Base-by-base conservation (phyloP, 805 yeast species). In the Metschnikowia orientalis region DNA sequence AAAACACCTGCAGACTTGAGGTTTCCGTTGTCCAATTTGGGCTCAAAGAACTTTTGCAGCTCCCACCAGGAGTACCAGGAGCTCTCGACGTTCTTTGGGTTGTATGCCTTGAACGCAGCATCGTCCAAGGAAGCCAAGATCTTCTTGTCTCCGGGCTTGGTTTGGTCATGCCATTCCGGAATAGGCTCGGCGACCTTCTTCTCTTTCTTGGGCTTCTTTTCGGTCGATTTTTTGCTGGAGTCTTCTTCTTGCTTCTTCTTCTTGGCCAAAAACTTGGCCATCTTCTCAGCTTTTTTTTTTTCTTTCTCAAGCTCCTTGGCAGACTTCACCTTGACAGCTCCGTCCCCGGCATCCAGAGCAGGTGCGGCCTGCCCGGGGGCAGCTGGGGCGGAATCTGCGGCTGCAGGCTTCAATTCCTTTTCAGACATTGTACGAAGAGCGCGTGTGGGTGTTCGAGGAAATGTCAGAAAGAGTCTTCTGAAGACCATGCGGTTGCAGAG, bases 41-140 rank as follows among this genome's bases (percentile, higher is more conserved):
- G 98, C 62, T 82, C 81, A 53, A 92, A 92, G 52, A 77, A 79
- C 12, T 92, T 94, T 60, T 85, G 73, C 51, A 82, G 71, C 40
- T 76, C 81, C 98, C 98, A 92, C 97, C 98, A 92, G 12, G 75
- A 77, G 63, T 90, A 90, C 98, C 98, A 92, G 9, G 96, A 85
- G 36, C 94, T 81, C 64, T 92, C 98, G 29, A 92, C 97, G 49
- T 81, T 82, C 49, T 77, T 75, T 20, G 98, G 98, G 52, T 77
- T 84, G 62, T 92, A 92, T 7, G 97, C 90, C 62, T 92, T 89
- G 57, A 92, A 77, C 13, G 97, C 79, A 14, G 95, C 89, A 56
- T 89, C 95, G 26, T 90, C 96, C 33, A 92, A 73, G 21, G 87
- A 74, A n/a, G 78, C 82, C 38, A 92, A 74, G 20, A 80, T 61